These are phyloP conservation scores for Ganoderma multipileum DNA, from an alignment of 1,284 basidiomycete species.

Conservation along the genomic window DNA sequence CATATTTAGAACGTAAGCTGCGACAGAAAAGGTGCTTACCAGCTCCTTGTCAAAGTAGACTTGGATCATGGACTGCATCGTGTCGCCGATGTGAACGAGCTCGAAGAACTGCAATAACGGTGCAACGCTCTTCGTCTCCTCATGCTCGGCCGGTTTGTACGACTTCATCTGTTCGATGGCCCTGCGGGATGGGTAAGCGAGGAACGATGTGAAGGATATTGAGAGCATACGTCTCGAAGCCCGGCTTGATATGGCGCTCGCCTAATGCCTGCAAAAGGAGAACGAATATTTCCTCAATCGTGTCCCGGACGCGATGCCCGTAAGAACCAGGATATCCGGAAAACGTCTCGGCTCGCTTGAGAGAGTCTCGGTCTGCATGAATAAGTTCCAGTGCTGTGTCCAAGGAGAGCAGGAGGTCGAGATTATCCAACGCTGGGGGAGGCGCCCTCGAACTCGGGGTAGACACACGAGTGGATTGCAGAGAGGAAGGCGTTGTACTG, in stretches of 20 bases:
- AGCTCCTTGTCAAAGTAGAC: constrained; percentile 98
- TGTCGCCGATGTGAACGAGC: constrained; percentile 96
- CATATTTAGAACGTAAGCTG: background rate
- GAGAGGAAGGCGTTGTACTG: constrained; percentile 27
- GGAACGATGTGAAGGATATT: background rate
- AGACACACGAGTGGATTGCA: constrained; percentile 31
- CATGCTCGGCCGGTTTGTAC: constrained; percentile 89
- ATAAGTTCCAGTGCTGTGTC: constrained; percentile 93
- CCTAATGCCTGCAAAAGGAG: constrained; percentile 81
- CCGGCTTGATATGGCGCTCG: constrained; percentile 85
- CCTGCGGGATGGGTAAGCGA: constrained; percentile 45
- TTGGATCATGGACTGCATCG: constrained; percentile 96
- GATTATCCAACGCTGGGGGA: constrained; percentile 55
- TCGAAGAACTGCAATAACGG: constrained; percentile 97
- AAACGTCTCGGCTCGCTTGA: constrained; percentile 94
- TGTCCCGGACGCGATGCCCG: constrained; percentile 83
- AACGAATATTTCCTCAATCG: constrained; percentile 93
- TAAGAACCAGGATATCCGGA: constrained; percentile 84
- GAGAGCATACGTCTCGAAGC: constrained; percentile 75
- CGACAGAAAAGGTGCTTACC: constrained; percentile 47
- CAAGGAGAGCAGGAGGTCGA: constrained; percentile 90
- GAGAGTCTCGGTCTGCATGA: constrained; percentile 87
- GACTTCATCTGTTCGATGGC: constrained; percentile 85
- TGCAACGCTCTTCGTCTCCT: constrained; percentile 81
- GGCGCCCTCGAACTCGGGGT: constrained; percentile 30